Conservation (phyloP, 2,329 filamentous ascomycete species). For the Mycogone perniciosa region DNA sequence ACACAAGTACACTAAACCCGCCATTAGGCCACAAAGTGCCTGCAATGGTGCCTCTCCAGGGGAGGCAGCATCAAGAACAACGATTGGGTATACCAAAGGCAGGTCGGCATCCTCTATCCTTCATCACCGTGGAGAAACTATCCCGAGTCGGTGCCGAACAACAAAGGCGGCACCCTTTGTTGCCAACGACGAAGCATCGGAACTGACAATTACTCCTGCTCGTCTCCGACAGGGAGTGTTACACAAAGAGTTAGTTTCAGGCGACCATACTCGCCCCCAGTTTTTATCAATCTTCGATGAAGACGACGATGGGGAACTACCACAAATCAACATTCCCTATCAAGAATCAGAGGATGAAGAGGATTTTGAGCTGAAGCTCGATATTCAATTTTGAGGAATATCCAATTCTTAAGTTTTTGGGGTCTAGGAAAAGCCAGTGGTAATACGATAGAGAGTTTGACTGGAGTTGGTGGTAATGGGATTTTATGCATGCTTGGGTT, state of each 20-base stretch:
- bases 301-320: slow-evolving; percentile 34
- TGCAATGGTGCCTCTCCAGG: no score
- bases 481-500: no score
- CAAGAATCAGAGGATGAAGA: slow-evolving; percentile 39
- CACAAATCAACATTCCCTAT: slow-evolving; percentile 21
- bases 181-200: slow-evolving; percentile 15
- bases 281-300: slow-evolving; percentile 56
- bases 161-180: not conserved
- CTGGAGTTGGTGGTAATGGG: not conserved
- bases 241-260: slow-evolving; percentile 12
- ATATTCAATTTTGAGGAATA: not conserved
- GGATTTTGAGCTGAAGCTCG: slow-evolving; percentile 45
- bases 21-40: slow-evolving; percentile 19
- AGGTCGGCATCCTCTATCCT: slow-evolving; percentile 48
- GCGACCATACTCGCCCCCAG: slow-evolving; percentile 35
- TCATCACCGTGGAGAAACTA: slow-evolving; percentile 20
- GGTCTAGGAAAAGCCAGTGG: no score
- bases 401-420: not conserved
- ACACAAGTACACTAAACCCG: slow-evolving; percentile 30
- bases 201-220: slow-evolving; percentile 44
- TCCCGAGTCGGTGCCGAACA: not conserved
- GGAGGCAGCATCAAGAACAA: slow-evolving; percentile 66
- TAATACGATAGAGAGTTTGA: not conserved
- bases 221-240: slow-evolving; percentile 22
- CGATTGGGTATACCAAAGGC: slow-evolving; percentile 79